Evolutionary conservation across 2,329 filamentous ascomycete genomes (phyloP), one percentile per base, ranked within the genome.

Genomic region (Coniochaeta hoffmannii): DNA sequence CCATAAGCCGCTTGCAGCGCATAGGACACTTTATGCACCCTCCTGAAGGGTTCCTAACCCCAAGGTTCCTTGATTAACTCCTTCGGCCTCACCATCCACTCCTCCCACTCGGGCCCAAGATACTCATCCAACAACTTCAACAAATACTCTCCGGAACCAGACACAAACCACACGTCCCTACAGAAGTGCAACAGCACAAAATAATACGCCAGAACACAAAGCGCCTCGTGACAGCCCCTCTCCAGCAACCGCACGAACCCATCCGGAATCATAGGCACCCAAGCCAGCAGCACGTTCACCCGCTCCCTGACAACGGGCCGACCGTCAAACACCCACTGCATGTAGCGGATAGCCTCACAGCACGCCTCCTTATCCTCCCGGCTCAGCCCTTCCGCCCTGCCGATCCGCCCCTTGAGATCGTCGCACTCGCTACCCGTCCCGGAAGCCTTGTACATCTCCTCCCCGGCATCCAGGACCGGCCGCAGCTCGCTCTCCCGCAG

Each of bases 141-240:
- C 2, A 72, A 52, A 30, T 62, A 65, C 51, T 59, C 55, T 4
- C 70, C 69, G 2, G 65, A 58, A 17, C 66, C 61, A 9, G 63
- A 62, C 53, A 72, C 62, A 19, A 70, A 61, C 72, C 72, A 74
- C 17, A 62, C 64, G 1, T 63, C 54, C n/a, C 64, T 62, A 17
- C 60, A 63, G 17, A 62, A 60, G 58, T 77, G 70, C 30, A 78
- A 59, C 32, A 76, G 61, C 4, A 73, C 65, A 2, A 72, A 74
- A 60, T 75, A 77, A 58, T 74, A 73, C 4, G 69, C 70, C 9
- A 78, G 58, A 2, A 72, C 61, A 1, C 65, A 65, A 24, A 73
- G 55, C 1, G 74, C 75, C 59, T 77, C 75, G 0, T 72, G 70
- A 3, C 65, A 59, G 35, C 67, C 65, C 32, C 62, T 57, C 14